Evolutionary conservation across 805 yeast genomes (phyloP).

Genomic region (Candida sithepensis): DNA sequence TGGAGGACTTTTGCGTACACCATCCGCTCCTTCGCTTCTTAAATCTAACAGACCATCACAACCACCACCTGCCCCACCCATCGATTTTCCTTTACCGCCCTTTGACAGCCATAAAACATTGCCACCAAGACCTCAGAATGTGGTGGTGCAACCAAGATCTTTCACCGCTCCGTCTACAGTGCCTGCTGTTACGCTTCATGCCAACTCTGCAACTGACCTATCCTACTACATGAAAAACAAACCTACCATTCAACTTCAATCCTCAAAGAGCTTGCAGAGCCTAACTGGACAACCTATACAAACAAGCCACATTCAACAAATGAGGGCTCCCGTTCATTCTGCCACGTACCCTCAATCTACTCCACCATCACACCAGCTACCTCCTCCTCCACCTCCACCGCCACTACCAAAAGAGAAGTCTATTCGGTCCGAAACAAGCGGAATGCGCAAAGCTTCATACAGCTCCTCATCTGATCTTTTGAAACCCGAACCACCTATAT

Average conservation of each 20-base stretch:
- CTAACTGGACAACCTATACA: background rate
- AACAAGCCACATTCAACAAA: background rate
- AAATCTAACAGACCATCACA: conserved; percentile 5
- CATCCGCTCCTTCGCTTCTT: conserved; percentile 18
- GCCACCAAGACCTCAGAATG: background rate
- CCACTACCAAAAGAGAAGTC: background rate
- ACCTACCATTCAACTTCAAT: background rate
- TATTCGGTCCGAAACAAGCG: too few relatives aligned
- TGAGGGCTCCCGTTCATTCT: background rate
- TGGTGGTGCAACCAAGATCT: background rate
- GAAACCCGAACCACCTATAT: conserved; percentile 2
- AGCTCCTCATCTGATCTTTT: background rate
- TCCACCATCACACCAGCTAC: background rate
- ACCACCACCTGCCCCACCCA: conserved; percentile 6
- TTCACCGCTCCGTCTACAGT: background rate
- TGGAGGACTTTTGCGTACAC: conserved; percentile 12
- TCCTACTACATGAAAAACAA: background rate
- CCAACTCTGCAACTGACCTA: background rate
- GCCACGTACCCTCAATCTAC: background rate
- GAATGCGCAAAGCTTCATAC: too few relatives aligned
- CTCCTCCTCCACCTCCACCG: background rate
- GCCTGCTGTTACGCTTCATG: background rate
- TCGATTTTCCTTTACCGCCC: background rate
- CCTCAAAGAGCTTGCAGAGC: background rate
- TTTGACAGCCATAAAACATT: background rate